phyloP scores from a whole-genome alignment of 768 basidiomycete species.

The Tricholoma furcatifolium region DNA sequence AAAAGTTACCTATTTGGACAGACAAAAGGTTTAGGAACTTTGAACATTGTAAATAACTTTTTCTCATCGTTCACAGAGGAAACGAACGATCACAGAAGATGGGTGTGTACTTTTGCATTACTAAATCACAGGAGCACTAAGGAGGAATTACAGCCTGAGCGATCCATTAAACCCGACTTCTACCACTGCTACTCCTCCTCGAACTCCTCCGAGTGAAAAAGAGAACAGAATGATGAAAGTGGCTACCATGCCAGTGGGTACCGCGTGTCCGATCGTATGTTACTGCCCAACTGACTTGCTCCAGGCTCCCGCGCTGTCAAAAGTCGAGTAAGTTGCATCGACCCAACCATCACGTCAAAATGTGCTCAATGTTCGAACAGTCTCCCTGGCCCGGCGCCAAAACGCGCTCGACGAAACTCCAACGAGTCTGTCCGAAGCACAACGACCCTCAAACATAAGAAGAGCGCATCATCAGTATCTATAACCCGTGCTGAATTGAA shows the following conservation, averaged over 20 bases:
- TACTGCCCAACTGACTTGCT: neutral
- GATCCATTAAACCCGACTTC: conserved; percentile 10
- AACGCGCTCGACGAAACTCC: conserved; percentile 21
- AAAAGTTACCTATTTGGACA: conserved; percentile 32
- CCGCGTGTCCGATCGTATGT: neutral
- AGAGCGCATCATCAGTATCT: conserved; percentile 27
- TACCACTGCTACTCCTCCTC: neutral
- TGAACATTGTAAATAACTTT: conserved; percentile 1
- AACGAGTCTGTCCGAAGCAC: conserved; percentile 15
- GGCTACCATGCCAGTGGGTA: conserved; percentile 5
- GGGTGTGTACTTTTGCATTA: conserved; percentile 14
- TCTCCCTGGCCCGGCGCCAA: conserved; percentile 26
- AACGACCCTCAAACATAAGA: conserved; percentile 21
- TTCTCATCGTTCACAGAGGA: conserved; percentile 23
- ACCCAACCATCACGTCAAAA: neutral
- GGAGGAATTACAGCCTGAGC: neutral
- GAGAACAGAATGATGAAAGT: neutral
- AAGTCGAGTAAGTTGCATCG: conserved; percentile 14
- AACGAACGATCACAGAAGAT: conserved; percentile 20
- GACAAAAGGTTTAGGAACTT: conserved; percentile 29
- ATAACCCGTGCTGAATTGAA: conserved; percentile 28
- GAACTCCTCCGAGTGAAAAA: neutral
- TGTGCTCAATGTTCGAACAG: conserved; percentile 13
- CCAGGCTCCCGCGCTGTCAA: conserved; percentile 14
- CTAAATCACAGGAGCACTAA: conserved; percentile 3